These are phyloP conservation scores for Fusarium avenaceum DNA, from an alignment of 2,329 filamentous ascomycete species.

Conservation along the genomic window DNA sequence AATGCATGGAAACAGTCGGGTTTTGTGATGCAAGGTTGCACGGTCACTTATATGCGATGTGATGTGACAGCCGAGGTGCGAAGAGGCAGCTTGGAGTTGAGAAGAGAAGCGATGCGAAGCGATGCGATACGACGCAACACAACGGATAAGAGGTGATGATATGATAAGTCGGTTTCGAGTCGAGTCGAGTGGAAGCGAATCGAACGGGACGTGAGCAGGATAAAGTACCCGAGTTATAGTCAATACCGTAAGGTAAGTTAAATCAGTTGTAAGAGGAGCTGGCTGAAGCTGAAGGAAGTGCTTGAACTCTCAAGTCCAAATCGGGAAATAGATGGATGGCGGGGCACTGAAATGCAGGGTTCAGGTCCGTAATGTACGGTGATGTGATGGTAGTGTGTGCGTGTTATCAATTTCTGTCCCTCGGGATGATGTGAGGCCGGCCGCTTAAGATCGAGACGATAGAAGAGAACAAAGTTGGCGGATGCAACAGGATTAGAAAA, in stretches of 20 bases:
- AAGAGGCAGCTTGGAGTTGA: slow-evolving; percentile 6
- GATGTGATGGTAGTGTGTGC: slow-evolving; percentile 25
- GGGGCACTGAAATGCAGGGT: slow-evolving; percentile 40
- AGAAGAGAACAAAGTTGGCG: background rate
- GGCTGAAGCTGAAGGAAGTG: background rate
- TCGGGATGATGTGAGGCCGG: slow-evolving; percentile 25
- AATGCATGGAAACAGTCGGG: slow-evolving; percentile 47
- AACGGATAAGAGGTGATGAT: slow-evolving; percentile 4
- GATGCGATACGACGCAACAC: slow-evolving; percentile 9
- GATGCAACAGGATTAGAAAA: background rate
- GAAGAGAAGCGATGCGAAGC: slow-evolving; percentile 1
- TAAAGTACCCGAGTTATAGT: slow-evolving; percentile 32
- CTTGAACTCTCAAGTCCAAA: slow-evolving; percentile 20
- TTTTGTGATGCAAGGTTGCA: slow-evolving; percentile 36
- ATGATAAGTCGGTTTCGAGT: slow-evolving; percentile 7
- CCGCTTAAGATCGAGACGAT: background rate
- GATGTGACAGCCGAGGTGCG: slow-evolving; percentile 12
- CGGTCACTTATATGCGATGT: slow-evolving; percentile 30
- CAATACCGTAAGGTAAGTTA: background rate
- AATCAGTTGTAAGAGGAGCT: background rate
- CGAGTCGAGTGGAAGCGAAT: slow-evolving; percentile 6
- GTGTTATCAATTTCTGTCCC: slow-evolving; percentile 6
- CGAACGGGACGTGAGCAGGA: slow-evolving; percentile 3
- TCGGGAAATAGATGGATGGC: slow-evolving; percentile 30
- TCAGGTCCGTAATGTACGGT: slow-evolving; percentile 39